A percentile compares a stretch with the other conserved stretches of the same genome.
Conservation (phyloP, 306 rosid genomes). For the Medicago arabica region DNA sequence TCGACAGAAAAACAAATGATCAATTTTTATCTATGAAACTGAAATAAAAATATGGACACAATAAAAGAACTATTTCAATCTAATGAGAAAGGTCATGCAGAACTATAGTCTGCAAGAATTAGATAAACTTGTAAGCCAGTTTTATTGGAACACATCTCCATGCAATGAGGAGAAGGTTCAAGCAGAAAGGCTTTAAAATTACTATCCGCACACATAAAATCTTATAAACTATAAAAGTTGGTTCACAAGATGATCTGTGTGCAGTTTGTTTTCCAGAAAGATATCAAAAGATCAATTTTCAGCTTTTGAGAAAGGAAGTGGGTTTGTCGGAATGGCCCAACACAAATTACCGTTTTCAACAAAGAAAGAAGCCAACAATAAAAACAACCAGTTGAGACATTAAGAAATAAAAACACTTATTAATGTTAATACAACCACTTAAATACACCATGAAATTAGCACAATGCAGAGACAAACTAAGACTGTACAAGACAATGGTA, state of each 20-base stretch:
- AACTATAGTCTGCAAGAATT: background rate
- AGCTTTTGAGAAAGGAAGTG: background rate
- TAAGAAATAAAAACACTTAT: too few relatives aligned
- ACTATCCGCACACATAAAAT: slow-evolving; percentile 80
- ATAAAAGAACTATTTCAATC: background rate
- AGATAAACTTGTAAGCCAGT: slow-evolving; percentile 60
- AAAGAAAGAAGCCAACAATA: background rate
- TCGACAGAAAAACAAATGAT: background rate
- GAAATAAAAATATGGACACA: background rate
- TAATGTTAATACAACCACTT: background rate
- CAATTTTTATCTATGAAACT: background rate
- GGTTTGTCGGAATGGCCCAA: background rate
- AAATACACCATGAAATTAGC: background rate
- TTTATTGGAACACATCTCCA: slow-evolving; percentile 69
- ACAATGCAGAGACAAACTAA: background rate
- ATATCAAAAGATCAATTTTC: too few relatives aligned
- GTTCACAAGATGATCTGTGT: slow-evolving; percentile 74
- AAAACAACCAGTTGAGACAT: background rate
- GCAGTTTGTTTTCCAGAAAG: slow-evolving; percentile 28
- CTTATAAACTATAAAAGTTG: slow-evolving; percentile 52
- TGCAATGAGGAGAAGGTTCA: background rate
- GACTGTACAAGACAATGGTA: background rate
- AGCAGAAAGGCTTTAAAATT: slow-evolving; percentile 27
- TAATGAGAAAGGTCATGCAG: background rate
- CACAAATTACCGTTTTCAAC: background rate